Conservation (phyloP, 1,139 yeast species). For the Saccharomycopsis crataegensis region DNA sequence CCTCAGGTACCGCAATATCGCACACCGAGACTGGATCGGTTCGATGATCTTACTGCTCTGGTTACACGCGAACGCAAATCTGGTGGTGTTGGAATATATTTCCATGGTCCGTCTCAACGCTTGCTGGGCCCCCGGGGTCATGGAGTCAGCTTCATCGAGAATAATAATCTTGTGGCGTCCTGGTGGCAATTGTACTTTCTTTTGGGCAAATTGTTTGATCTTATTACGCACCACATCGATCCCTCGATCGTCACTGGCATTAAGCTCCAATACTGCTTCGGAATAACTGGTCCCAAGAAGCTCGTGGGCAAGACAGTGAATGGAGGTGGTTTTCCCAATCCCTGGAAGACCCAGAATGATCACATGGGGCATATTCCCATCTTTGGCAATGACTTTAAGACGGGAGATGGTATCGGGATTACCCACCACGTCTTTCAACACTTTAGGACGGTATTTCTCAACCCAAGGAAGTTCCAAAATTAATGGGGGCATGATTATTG, state of each 20-base stretch:
- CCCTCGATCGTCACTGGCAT: conserved; percentile 96
- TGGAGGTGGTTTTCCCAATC: conserved; percentile 92
- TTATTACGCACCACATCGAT: conserved; percentile 89
- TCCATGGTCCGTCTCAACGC: conserved; percentile 98
- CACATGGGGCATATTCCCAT: conserved; percentile 96
- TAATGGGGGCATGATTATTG: conserved; percentile 18
- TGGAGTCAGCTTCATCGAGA: conserved; percentile 94
- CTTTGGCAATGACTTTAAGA: conserved; percentile 73
- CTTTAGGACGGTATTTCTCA: conserved; percentile 84
- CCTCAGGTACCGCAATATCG: conserved; percentile 78
- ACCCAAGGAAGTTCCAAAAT: conserved; percentile 55
- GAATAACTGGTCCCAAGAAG: conserved; percentile 65
- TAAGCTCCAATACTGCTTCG: conserved; percentile 85
- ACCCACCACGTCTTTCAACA: conserved; percentile 81
- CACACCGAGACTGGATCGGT: conserved; percentile 95
- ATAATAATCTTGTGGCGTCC: conserved; percentile 86
- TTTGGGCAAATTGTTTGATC: conserved; percentile 93
- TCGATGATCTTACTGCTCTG: conserved; percentile 92
- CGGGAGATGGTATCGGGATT: conserved; percentile 86
- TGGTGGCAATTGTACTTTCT: conserved; percentile 65
- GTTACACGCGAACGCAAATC: conserved; percentile 97
- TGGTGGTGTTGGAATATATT: conserved; percentile 82
- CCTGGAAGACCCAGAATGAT: conserved; percentile 94
- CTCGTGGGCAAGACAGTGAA: conserved; percentile 84
- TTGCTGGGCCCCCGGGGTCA: conserved; percentile 98